Percentiles rank a stretch among this genome's conserved stretches.
Evolutionary conservation across 441 rosid species (phyloP).

Genomic region (Adansonia gregorii): DNA sequence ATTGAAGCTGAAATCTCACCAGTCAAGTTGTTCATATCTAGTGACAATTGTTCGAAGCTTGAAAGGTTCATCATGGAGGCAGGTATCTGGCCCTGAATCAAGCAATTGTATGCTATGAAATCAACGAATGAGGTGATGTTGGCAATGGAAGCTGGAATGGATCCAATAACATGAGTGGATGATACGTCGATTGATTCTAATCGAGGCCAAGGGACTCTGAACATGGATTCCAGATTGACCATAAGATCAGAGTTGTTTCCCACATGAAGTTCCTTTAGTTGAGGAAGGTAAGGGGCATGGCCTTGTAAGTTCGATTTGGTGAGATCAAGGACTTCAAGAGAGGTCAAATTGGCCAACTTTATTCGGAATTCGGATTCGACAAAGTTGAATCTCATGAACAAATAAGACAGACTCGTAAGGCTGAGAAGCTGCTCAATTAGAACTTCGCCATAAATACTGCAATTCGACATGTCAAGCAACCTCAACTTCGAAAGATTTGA

Average conservation of each 20-base stretch:
- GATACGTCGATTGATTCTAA: constrained; percentile 29
- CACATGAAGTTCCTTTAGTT: constrained; percentile 24
- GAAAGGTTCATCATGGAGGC: constrained; percentile 35
- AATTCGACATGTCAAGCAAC: constrained; percentile 29
- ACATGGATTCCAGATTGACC: constrained; percentile 28
- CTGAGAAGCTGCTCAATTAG: constrained; percentile 31
- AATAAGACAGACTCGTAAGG: constrained; percentile 25
- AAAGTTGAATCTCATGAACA: constrained; percentile 32
- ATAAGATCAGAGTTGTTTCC: constrained; percentile 22
- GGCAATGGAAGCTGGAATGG: constrained; percentile 32
- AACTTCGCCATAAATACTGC: constrained; percentile 25
- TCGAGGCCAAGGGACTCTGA: constrained; percentile 30
- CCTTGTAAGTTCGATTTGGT: constrained; percentile 31
- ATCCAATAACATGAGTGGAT: constrained; percentile 27
- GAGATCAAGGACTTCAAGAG: constrained; percentile 32
- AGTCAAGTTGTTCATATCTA: constrained; percentile 19
- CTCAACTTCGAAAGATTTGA: constrained; percentile 28
- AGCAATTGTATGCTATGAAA: constrained; percentile 29
- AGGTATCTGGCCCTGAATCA: constrained; percentile 31
- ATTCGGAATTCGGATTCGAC: constrained; percentile 29
- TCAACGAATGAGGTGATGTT: constrained; percentile 30
- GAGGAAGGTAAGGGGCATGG: constrained; percentile 36
- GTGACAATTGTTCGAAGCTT: neutral
- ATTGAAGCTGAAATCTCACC: constrained; percentile 32
- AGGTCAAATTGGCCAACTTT: constrained; percentile 32